Evolutionary conservation across 176 grass and related monocot species (phyloP).

Genomic region (Raddia guianensis): DNA sequence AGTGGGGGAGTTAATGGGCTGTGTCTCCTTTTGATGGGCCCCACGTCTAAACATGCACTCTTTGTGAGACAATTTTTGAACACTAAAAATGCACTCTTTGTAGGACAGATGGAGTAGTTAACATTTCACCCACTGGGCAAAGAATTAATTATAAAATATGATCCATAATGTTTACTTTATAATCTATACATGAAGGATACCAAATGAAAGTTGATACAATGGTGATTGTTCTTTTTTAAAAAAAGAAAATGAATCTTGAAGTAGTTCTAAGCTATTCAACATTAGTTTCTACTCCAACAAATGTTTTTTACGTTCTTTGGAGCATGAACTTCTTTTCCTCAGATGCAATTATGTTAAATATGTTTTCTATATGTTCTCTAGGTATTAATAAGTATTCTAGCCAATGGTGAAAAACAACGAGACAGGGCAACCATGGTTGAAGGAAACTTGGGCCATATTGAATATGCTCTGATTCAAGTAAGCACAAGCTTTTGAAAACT

Average conservation of each 20-base stretch:
- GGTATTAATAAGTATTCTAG: slow-evolving; percentile 64
- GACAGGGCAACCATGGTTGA: slow-evolving; percentile 54
- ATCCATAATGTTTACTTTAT: not conserved
- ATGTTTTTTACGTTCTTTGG: not conserved
- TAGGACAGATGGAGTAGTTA: too few species aligned
- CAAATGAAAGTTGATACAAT: not conserved
- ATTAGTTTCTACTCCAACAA: slow-evolving; percentile 4
- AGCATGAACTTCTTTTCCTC: slow-evolving; percentile 18
- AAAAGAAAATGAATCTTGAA: not conserved
- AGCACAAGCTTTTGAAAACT: slow-evolving; percentile 7
- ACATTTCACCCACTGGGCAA: slow-evolving; percentile 1
- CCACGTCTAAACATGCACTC: too few species aligned
- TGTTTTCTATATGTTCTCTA: slow-evolving; percentile 39
- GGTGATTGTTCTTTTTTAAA: not conserved
- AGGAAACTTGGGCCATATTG: slow-evolving; percentile 48
- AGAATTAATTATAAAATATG: not conserved
- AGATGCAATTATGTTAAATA: not conserved
- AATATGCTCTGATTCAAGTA: slow-evolving; percentile 68
- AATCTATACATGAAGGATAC: not conserved
- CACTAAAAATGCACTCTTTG: too few species aligned
- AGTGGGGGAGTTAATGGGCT: too few species aligned
- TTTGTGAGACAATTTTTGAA: too few species aligned
- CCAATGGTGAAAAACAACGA: slow-evolving; percentile 66
- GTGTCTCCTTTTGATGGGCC: too few species aligned
- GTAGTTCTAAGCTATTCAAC: not conserved